phyloP scores from a whole-genome alignment of 805 yeast species.

The Cyberlindnera bimundalis region DNA sequence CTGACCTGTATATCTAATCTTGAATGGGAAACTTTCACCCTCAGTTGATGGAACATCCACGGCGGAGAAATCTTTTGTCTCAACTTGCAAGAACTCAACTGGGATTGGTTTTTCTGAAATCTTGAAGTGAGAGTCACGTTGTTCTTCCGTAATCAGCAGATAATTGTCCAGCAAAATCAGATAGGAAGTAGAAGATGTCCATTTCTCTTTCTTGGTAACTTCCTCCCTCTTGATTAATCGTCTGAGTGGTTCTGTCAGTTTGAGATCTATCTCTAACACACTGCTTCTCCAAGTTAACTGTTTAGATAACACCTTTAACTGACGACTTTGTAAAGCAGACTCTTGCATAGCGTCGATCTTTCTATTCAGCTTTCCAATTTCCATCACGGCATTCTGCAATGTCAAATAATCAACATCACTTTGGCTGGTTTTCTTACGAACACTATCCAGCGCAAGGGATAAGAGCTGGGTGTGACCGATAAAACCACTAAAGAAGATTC shows the following conservation, averaged over 20 bases:
- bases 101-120: conserved; percentile 60
- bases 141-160: conserved; percentile 58
- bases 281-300: conserved; percentile 51
- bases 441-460: conserved; percentile 59
- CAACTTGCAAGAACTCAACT: conserved; percentile 52
- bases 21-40: conserved; percentile 36
- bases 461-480: conserved; percentile 53
- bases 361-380: conserved; percentile 50
- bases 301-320: conserved; percentile 48
- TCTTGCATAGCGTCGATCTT: conserved; percentile 62
- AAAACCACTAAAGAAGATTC: conserved; percentile 54
- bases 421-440: conserved; percentile 45
- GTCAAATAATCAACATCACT: conserved; percentile 50
- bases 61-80: conserved; percentile 35
- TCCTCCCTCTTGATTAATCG: conserved; percentile 56
- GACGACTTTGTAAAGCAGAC: conserved; percentile 54
- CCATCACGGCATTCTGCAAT: conserved; percentile 50
- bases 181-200: conserved; percentile 50
- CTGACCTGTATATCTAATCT: conserved; percentile 56
- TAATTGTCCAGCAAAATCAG: conserved; percentile 69
- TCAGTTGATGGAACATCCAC: conserved; percentile 9
- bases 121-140: conserved; percentile 38
- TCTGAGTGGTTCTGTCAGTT: conserved; percentile 51
- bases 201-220: conserved; percentile 56
- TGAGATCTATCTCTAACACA: conserved; percentile 44